Evolutionary conservation across 768 basidiomycete genomes (phyloP).

Genomic region (Asterophora lycoperdoides): DNA sequence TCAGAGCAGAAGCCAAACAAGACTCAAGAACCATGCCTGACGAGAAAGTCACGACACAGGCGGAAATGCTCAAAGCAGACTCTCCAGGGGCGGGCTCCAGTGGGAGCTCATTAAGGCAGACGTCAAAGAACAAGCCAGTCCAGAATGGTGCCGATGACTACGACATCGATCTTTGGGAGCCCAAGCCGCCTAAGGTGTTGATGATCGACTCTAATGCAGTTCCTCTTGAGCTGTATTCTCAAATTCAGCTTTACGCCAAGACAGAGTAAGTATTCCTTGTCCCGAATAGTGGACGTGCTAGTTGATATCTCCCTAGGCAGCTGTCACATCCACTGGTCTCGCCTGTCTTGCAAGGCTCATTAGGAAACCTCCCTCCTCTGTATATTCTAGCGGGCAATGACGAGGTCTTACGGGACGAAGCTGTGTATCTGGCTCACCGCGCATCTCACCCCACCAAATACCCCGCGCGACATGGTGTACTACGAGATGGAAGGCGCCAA

Average conservation of each 20-base stretch:
- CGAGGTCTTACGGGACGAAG: conserved; percentile 75
- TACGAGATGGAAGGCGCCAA: conserved; percentile 43
- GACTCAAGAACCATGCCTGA: conserved; percentile 12
- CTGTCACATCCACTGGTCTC: conserved; percentile 69
- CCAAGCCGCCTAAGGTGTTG: conserved; percentile 52
- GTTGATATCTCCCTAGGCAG: conserved; percentile 32
- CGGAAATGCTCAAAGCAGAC: conserved; percentile 27
- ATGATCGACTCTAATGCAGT: conserved; percentile 42
- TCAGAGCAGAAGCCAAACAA: conserved; percentile 18
- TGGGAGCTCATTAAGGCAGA: neutral
- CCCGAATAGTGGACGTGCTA: neutral
- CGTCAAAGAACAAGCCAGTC: neutral
- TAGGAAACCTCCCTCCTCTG: conserved; percentile 73
- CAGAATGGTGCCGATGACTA: conserved; percentile 15
- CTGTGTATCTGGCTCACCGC: conserved; percentile 73
- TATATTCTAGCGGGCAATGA: conserved; percentile 70
- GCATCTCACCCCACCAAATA: conserved; percentile 69
- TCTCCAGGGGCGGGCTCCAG: neutral
- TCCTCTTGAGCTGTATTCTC: conserved; percentile 50
- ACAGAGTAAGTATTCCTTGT: conserved; percentile 48
- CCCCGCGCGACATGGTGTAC: conserved; percentile 52
- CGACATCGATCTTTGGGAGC: conserved; percentile 41
- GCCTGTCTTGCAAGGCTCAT: conserved; percentile 64
- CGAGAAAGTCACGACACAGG: conserved; percentile 23
- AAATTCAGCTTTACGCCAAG: conserved; percentile 76